Base-by-base conservation (phyloP, 1,284 basidiomycete species). In the Tylopilus orsonianus region DNA sequence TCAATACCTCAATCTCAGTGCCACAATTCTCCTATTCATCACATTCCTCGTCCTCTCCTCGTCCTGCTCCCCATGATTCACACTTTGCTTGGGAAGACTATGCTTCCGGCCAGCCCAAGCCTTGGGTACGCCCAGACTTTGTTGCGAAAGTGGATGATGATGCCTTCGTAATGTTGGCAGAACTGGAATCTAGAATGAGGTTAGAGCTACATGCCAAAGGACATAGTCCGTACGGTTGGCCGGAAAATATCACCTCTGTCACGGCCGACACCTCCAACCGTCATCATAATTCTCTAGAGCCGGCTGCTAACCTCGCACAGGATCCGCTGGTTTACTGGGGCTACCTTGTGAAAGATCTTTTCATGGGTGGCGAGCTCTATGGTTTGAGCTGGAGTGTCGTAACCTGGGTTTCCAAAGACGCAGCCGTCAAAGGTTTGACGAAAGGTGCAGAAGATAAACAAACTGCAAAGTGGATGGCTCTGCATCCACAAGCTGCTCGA, bases 291-390 rank as follows among this genome's bases (percentile, higher is more conserved):
- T 34, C 34, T 32, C 22, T 22, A 19, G 49, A 48, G 12, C 34
- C 49, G 14, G 32, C 32, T 18, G 35, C 23, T 27, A 38, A 9
- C 9, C 8, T n/a, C 32, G 44, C 55, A 19, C 69, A 77, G 27
- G 88, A 94, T 62, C 85, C 83, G 1, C 71, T 93, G 54, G 83
- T 94, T 16, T 95, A 93, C 68, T 97, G 93, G 93, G 94, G 94
- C 4, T 97, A 98, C 67, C 83, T 97, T 29, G 90, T 98, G 39
- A 93, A 93, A 56, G 91, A 95, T 62, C 75, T 72, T 47, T 98
- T 98, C 72, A 98, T 99, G 95, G 96, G 85, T 4, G 96, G 96
- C 19, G 95, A 99, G 69, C 72, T 93, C 51, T 99, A 99, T 68
- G 94, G 86, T 8, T 73, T 99, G 23, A 95, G 91, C 44, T 90